Percentiles rank a stretch among this genome's conserved stretches.
These are phyloP conservation scores for Fonsecaea multimorphosa DNA, from an alignment of 2,329 filamentous ascomycete species.

Conservation along the genomic window DNA sequence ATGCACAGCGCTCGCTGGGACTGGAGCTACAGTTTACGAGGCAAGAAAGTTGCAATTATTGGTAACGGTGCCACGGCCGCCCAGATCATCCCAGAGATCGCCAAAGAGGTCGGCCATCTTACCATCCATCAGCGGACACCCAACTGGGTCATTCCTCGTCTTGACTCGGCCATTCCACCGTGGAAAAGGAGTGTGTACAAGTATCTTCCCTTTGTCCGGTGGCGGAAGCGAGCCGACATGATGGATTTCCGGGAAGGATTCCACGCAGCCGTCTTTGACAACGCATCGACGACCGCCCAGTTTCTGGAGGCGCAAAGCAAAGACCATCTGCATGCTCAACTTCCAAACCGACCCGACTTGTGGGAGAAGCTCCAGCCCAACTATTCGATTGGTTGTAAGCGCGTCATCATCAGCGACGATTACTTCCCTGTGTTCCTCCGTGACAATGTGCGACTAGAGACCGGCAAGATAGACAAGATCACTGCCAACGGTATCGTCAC, in stretches of 20 bases:
- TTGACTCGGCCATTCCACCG: constrained; percentile 55
- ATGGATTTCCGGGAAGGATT: constrained; percentile 64
- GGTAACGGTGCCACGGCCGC: constrained; percentile 66
- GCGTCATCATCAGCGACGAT: constrained; percentile 61
- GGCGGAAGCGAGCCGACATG: constrained; percentile 55
- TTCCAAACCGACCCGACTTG: constrained; percentile 58
- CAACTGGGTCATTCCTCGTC: constrained; percentile 64
- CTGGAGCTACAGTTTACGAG: constrained; percentile 61
- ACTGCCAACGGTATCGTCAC: constrained; percentile 57
- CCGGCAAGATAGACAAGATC: constrained; percentile 55
- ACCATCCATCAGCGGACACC: constrained; percentile 64
- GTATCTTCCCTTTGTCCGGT: constrained; percentile 59
- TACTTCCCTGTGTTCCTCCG: constrained; percentile 59
- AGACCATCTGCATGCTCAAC: constrained; percentile 52
- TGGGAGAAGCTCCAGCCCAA: constrained; percentile 61
- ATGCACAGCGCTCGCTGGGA: constrained; percentile 46
- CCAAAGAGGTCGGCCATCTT: constrained; percentile 56
- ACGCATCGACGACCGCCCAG: constrained; percentile 49
- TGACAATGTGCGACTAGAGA: constrained; percentile 60
- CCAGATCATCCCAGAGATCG: constrained; percentile 65
- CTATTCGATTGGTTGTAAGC: constrained; percentile 53
- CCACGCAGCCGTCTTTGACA: constrained; percentile 52
- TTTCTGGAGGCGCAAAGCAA: constrained; percentile 48
- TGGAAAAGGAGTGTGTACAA: constrained; percentile 52
- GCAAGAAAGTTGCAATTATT: constrained; percentile 64